Base-by-base conservation (phyloP, 768 basidiomycete genomes). In the Tylopilus rubrobrunneus region DNA sequence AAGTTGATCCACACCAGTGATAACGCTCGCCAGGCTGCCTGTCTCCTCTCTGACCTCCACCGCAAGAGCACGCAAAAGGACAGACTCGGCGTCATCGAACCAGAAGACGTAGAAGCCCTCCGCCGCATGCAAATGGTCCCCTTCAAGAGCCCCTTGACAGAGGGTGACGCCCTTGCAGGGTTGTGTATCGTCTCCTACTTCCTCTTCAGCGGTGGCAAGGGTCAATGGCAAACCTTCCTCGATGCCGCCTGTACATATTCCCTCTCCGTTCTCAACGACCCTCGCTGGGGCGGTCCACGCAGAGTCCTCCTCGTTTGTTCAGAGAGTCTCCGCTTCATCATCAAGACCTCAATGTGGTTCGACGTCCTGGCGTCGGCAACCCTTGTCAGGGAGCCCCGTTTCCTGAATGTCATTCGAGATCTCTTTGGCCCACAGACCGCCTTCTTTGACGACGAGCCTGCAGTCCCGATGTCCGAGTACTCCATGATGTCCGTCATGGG, bases 401-500 rank as follows among this genome's bases (percentile, higher is more conserved):
- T 90, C 67, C 69, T 86, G 37, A 31, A 61, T 4, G 73, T 77
- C 40, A 85, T 89, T 62, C 76, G 78, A 23, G 66, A 68, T 25
- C 72, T 92, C 41, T 92, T 84, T 68, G 67, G 66, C 19, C 42
- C 56, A 7, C 61, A 49, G 14, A 8, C 33, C 5, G 53, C 56
- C 42, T 58, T 48, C 23, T 57, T 68, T 27, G 67, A 69, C 19
- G 64, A 60, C 29, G 77, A 75, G 44, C 76, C 72, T 56, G 67
- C 81, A 46, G 62, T 67, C 23, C 72, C 73, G 51, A 63, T 68
- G 44, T 42, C 48, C 4, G 73, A 77, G 62, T 76, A 81, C 52
- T 83, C 82, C n/a, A 92, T 92, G 90, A 75, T 89, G 71, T 75
- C 78, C 42, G 79, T 89, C 6, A 92, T 93, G 89, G 90, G 90